Conservation (phyloP, 352 stramenopile species). For the Globisporangium polare region DNA sequence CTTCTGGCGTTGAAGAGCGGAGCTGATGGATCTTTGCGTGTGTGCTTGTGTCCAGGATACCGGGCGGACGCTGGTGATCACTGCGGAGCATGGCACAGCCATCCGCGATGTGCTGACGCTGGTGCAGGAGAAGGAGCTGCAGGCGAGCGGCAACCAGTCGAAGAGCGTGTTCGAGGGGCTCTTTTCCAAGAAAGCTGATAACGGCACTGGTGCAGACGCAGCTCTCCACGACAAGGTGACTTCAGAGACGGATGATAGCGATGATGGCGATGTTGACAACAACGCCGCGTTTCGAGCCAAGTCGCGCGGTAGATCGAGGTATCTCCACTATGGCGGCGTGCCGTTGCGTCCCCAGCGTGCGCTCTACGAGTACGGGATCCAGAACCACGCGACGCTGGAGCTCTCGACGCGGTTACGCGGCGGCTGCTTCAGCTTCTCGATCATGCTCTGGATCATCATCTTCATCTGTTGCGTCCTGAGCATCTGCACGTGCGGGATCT, state of each 20-base stretch:
- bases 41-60: slow-evolving; percentile 22
- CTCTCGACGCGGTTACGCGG: slow-evolving; percentile 36
- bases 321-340: slow-evolving; percentile 60
- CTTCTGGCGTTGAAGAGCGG: not conserved
- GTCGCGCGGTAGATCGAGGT: slow-evolving; percentile 16
- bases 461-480: slow-evolving; percentile 68
- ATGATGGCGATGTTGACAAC: not conserved
- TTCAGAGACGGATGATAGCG: not conserved
- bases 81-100: slow-evolving; percentile 25
- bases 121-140: slow-evolving; percentile 24
- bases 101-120: slow-evolving; percentile 35
- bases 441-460: slow-evolving; percentile 73
- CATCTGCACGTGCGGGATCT: slow-evolving; percentile 70
- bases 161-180: not conserved
- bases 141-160: not conserved
- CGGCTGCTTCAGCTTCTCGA: slow-evolving; percentile 73
- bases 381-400: slow-evolving; percentile 62
- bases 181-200: slow-evolving; percentile 1
- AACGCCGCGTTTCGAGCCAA: not conserved
- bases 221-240: not conserved
- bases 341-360: slow-evolving; percentile 43
- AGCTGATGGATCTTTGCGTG: not conserved
- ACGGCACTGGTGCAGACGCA: not conserved
- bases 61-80: slow-evolving; percentile 35
- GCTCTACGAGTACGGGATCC: slow-evolving; percentile 61